Evolutionary conservation across 176 grass and related monocot species (phyloP), one percentile per base, ranked within the genome.

Genomic region (Carex cristatella): DNA sequence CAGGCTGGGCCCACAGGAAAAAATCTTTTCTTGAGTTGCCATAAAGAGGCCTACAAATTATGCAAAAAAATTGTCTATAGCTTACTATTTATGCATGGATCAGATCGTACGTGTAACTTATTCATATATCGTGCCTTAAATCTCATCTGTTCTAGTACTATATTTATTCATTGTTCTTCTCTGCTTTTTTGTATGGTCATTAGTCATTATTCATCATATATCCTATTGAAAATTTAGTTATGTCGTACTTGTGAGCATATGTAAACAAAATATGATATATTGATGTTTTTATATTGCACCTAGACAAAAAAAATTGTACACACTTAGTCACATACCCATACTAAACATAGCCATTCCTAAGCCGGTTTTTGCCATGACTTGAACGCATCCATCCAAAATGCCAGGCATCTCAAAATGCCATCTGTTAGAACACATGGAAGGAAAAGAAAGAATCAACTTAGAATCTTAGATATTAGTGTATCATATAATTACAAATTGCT

Each of bases 341-440:
- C 93, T 94, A 82, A 98, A 95, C 95, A 98, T 98, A 85, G 93
- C 93, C 95, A 98, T 92, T 80, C 93, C 95, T 31, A 92, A 90
- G 65, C 95, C 95, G 12, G 93, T 89, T 65, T 89, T 98, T 40
- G 95, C 88, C 95, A 98, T 98, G 80, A 98, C 91, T 81, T 93
- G 85, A 85, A 98, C 91, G 6, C 83, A 98, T 1, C 88, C 91
- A 48, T 95, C 89, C 13, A 98, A 84, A 60, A 87, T 92, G 13
- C 83, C 70, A 51, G 95, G 95, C 89, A 98, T 73, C 84, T 87
- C 88, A 83, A 98, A 73, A 40, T 95, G 89, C 87, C 92, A 68
- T 88, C 95, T 98, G 48, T 71, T 33, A 56, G 40, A 54, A 55
- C 74, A 78, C 48, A 78, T 78, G 23, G 71, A 57, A 0, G 53